phyloP scores from a whole-genome alignment of 2,329 filamentous ascomycete species.

The Apiospora hydei region DNA sequence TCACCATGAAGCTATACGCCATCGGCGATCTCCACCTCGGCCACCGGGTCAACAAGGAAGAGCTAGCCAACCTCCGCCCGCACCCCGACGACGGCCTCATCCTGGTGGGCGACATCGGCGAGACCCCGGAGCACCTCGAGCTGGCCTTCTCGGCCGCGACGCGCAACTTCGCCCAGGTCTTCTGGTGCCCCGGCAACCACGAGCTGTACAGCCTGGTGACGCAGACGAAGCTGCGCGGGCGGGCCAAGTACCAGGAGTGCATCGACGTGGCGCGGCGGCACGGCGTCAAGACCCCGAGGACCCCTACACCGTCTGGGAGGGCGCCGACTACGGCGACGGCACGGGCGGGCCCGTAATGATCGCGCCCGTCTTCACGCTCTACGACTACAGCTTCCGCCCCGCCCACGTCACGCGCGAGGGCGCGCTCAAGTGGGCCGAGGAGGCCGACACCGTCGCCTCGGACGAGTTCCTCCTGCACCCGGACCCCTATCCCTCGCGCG shows the following conservation, averaged over 20 bases:
- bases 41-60: constrained; percentile 42
- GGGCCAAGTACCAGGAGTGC: constrained; percentile 62
- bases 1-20: constrained; percentile 44
- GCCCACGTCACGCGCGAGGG: constrained; percentile 53
- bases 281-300: constrained; percentile 63
- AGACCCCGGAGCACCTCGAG: constrained; percentile 45
- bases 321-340: constrained; percentile 46
- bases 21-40: constrained; percentile 48
- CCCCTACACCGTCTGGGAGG: constrained; percentile 60
- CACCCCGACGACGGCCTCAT: constrained; percentile 47
- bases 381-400: constrained; percentile 66
- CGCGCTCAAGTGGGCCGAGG: constrained; percentile 49
- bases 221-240: constrained; percentile 49
- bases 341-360: constrained; percentile 50
- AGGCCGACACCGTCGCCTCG: constrained; percentile 44
- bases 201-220: constrained; percentile 61
- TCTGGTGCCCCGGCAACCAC: constrained; percentile 65
- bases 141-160: constrained; percentile 43
- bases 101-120: constrained; percentile 47
- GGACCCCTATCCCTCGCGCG: constrained; percentile 43
- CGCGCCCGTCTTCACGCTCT: constrained; percentile 64
- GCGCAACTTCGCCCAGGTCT: constrained; percentile 48
- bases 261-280: constrained; percentile 58
- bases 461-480: constrained; percentile 48
- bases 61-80: constrained; percentile 39